Evolutionary conservation across 495 filamentous ascomycete species (phyloP).

Genomic region (Aspergillus asperescens): DNA sequence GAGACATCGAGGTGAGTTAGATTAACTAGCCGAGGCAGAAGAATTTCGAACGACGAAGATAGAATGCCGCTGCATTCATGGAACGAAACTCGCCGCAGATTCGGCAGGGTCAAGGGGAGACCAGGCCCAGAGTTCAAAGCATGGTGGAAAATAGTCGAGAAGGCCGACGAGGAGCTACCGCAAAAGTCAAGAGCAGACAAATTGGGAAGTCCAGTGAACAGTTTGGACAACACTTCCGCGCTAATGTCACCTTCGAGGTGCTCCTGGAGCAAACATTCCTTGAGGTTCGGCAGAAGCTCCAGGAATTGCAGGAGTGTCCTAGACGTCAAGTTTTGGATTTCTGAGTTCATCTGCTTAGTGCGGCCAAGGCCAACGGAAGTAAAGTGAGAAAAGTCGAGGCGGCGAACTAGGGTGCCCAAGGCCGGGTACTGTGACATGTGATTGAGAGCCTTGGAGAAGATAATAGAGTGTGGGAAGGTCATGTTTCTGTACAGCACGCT

Average conservation of each 20-base stretch:
- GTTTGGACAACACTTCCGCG: constrained; percentile 60
- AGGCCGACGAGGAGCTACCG: constrained; percentile 65
- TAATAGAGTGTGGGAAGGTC: constrained; percentile 79
- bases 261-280: constrained; percentile 79
- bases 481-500: constrained; percentile 75
- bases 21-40: constrained; percentile 63
- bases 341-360: constrained; percentile 71
- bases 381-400: constrained; percentile 85
- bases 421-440: constrained; percentile 64
- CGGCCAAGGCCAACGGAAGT: constrained; percentile 76
- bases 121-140: constrained; percentile 37
- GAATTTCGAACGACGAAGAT: constrained; percentile 58
- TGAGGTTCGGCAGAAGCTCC: constrained; percentile 67
- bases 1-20: constrained; percentile 78
- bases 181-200: constrained; percentile 73
- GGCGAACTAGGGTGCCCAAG: constrained; percentile 71
- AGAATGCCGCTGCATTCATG: constrained; percentile 78
- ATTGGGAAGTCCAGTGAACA: constrained; percentile 62
- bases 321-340: constrained; percentile 77
- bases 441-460: constrained; percentile 78
- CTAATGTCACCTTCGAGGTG: constrained; percentile 76
- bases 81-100: constrained; percentile 63
- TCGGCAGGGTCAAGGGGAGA: constrained; percentile 47
- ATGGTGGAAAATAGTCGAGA: constrained; percentile 57
- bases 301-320: constrained; percentile 71